Conservation (phyloP, 2,329 filamentous ascomycete genomes). For the Penicillium capsulatum region DNA sequence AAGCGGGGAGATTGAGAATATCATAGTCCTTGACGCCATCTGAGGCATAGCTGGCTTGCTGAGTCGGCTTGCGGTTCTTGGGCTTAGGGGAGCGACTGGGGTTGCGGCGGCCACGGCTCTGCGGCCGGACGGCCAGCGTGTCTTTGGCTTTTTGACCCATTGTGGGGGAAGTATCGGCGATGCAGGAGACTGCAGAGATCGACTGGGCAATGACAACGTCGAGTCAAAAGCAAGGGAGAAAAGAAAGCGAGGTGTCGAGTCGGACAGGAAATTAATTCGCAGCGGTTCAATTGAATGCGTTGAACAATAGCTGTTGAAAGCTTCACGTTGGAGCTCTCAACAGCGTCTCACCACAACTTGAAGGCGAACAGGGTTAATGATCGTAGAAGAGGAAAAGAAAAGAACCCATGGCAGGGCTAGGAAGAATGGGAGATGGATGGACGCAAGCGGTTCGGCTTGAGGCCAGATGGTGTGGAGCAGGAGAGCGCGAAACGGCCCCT, state of each 20-base stretch:
- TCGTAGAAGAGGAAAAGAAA: conserved; percentile 31
- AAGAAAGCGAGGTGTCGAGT: neutral
- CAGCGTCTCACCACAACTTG: conserved; percentile 12
- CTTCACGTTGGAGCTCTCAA: conserved; percentile 17
- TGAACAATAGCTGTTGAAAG: conserved; percentile 13
- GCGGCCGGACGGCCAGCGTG: conserved; percentile 36
- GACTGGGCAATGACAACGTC: conserved; percentile 9
- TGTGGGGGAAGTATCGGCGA: conserved; percentile 7
- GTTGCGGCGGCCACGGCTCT: conserved; percentile 33
- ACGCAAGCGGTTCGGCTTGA: conserved; percentile 31
- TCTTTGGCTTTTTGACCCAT: conserved; percentile 35
- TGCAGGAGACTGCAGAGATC: conserved; percentile 8
- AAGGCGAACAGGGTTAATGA: conserved; percentile 31
- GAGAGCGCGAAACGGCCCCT: conserved; percentile 17
- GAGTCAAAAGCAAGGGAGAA: conserved; percentile 1
- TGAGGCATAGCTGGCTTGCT: conserved; percentile 42
- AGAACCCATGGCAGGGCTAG: conserved; percentile 35
- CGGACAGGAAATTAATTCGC: conserved; percentile 1
- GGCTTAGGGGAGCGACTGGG: conserved; percentile 39
- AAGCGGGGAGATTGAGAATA: conserved; percentile 77
- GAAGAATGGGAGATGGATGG: conserved; percentile 22
- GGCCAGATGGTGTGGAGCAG: conserved; percentile 33
- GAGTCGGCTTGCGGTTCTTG: conserved; percentile 33
- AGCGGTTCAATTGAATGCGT: conserved; percentile 3
- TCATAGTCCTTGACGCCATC: conserved; percentile 74